Percentiles rank a stretch among this genome's conserved stretches.
Evolutionary conservation across 768 basidiomycete species (phyloP).

Genomic region (Clitopilus passeckerianus): DNA sequence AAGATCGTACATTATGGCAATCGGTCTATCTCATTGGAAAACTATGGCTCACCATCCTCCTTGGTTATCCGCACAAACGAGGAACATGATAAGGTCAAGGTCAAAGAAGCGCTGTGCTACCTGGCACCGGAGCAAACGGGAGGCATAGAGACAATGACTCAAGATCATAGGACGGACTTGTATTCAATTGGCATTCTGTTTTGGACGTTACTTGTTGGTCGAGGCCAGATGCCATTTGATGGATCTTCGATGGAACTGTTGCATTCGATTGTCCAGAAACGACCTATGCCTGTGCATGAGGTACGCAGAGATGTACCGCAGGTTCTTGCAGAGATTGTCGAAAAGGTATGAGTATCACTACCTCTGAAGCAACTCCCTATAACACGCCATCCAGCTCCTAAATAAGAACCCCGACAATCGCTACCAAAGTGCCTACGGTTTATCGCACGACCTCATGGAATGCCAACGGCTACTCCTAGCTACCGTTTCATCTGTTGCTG

Average conservation of each 20-base stretch:
- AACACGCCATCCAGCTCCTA: conserved; percentile 39
- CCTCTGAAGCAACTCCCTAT: conserved; percentile 1
- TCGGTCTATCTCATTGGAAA: conserved; percentile 66
- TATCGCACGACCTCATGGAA: conserved; percentile 62
- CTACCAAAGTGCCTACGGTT: conserved; percentile 69
- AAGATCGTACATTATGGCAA: conserved; percentile 74
- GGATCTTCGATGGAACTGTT: conserved; percentile 59
- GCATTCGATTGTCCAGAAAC: conserved; percentile 67
- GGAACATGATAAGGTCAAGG: conserved; percentile 60
- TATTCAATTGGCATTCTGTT: conserved; percentile 72
- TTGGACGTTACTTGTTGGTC: conserved; percentile 71
- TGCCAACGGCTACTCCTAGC: conserved; percentile 62
- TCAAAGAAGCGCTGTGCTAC: conserved; percentile 73
- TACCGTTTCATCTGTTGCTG: conserved; percentile 51
- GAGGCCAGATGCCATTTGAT: conserved; percentile 60
- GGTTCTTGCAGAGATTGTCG: conserved; percentile 65
- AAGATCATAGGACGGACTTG: conserved; percentile 71
- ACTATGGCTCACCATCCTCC: conserved; percentile 65
- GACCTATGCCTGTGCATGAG: conserved; percentile 73
- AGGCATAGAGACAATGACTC: conserved; percentile 63
- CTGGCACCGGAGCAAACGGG: conserved; percentile 76
- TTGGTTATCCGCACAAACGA: conserved; percentile 59
- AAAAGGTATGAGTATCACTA: conserved; percentile 38
- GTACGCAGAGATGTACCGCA: conserved; percentile 69
- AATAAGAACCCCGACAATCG: conserved; percentile 62